Conservation (phyloP, 2,329 filamentous ascomycete species). For the Botrytis porri region DNA sequence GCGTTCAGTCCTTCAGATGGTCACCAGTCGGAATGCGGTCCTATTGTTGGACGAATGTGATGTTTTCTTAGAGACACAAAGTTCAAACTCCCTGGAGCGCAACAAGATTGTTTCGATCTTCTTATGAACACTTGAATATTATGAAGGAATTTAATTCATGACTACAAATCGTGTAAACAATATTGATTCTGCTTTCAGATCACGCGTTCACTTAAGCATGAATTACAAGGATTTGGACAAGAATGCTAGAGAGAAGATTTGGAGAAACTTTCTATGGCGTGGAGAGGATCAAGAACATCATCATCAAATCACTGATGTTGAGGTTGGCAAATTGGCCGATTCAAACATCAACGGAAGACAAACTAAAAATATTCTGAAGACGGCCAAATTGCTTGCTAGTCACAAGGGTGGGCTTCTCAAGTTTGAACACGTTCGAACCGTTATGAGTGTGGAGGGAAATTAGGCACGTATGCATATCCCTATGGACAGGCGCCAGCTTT, state of each 20-base stretch:
- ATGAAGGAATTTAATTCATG: conserved; percentile 42
- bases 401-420: conserved; percentile 28
- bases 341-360: conserved; percentile 38
- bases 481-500: background rate
- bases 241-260: conserved; percentile 29
- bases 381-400: conserved; percentile 33
- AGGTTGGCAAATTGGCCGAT: conserved; percentile 25
- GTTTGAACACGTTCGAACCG: conserved; percentile 32
- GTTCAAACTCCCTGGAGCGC: conserved; percentile 39
- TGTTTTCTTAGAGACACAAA: conserved; percentile 47
- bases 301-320: conserved; percentile 21
- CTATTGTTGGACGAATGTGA: conserved; percentile 70
- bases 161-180: conserved; percentile 39
- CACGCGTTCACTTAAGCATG: conserved; percentile 37
- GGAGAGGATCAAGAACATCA: conserved; percentile 28
- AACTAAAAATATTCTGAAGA: conserved; percentile 40
- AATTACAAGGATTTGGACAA: conserved; percentile 30
- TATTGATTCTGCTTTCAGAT: conserved; percentile 40
- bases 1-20: conserved; percentile 65
- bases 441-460: conserved; percentile 22
- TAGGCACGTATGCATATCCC: background rate
- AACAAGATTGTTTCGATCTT: conserved; percentile 44
- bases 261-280: conserved; percentile 28
- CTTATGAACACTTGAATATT: conserved; percentile 41
- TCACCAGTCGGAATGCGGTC: conserved; percentile 69